Conservation (phyloP, 306 rosid species). For the Ormosia emarginata region DNA sequence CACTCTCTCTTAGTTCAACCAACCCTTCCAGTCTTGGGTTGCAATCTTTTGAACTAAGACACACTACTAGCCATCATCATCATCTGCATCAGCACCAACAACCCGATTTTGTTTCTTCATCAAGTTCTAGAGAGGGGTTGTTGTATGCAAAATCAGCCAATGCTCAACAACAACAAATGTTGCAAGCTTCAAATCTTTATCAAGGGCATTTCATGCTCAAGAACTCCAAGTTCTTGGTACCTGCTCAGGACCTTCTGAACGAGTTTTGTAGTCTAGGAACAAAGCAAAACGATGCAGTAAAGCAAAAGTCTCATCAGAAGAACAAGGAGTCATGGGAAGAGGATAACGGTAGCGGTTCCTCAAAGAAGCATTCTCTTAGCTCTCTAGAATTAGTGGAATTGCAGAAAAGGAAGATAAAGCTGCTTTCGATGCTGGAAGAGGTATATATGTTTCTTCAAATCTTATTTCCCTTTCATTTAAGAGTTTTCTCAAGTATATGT, state of each 20-base stretch:
- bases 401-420: conserved; percentile 85
- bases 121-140: conserved; percentile 35
- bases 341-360: conserved; percentile 36
- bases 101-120: conserved; percentile 19
- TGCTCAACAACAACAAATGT: conserved; percentile 12
- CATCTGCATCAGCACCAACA: conserved; percentile 17
- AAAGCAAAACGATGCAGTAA: conserved; percentile 32
- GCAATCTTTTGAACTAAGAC: conserved; percentile 65
- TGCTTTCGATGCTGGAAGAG: conserved; percentile 93
- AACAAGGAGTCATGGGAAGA: conserved; percentile 49
- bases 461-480: conserved; percentile 17
- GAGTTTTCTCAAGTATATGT: not conserved
- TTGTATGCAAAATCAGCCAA: conserved; percentile 31
- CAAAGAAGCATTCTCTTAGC: conserved; percentile 45
- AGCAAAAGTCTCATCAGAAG: conserved; percentile 43
- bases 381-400: conserved; percentile 79
- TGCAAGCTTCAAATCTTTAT: conserved; percentile 21
- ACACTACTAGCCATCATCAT: conserved; percentile 22
- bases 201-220: conserved; percentile 42
- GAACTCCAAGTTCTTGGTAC: conserved; percentile 49
- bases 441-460: conserved; percentile 36
- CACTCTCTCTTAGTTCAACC: conserved; percentile 58
- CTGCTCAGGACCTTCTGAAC: conserved; percentile 62
- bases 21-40: conserved; percentile 62
- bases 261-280: conserved; percentile 75